A percentile compares a stretch with the other conserved stretches of the same genome.
These are phyloP conservation scores for Hirsutella minnesotensis DNA, from an alignment of 2,329 filamentous ascomycete genomes.

Conservation along the genomic window DNA sequence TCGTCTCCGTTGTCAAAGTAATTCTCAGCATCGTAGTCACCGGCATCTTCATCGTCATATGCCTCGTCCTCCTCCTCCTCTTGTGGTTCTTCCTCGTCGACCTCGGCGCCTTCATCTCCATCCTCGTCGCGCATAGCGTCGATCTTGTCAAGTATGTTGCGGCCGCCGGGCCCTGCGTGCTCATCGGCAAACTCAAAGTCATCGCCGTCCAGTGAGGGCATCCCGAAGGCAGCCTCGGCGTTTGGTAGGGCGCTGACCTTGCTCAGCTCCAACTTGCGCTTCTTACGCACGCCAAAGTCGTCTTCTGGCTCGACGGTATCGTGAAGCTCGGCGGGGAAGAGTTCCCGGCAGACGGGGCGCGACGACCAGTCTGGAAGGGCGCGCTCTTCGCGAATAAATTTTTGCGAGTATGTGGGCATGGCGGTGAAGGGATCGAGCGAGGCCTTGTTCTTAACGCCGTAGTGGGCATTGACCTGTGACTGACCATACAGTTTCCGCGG, in stretches of 20 bases:
- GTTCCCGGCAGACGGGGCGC: slow-evolving; percentile 36
- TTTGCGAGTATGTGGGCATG: slow-evolving; percentile 45
- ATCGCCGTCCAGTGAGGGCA: slow-evolving; percentile 15
- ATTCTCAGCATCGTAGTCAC: slow-evolving; percentile 48
- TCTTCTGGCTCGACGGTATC: slow-evolving; percentile 36
- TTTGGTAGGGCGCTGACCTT: slow-evolving; percentile 35
- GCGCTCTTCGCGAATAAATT: slow-evolving; percentile 38
- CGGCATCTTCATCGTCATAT: slow-evolving; percentile 46
- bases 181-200: slow-evolving; percentile 12
- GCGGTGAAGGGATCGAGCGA: slow-evolving; percentile 46
- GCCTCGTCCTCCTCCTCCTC: slow-evolving; percentile 36
- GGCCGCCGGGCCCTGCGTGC: slow-evolving; percentile 9
- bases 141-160: slow-evolving; percentile 31
- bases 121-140: slow-evolving; percentile 38
- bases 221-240: slow-evolving; percentile 38
- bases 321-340: slow-evolving; percentile 46
- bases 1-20: slow-evolving; percentile 50
- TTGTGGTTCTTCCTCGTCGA: slow-evolving; percentile 34
- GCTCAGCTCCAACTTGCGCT: slow-evolving; percentile 33
- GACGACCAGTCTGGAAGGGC: slow-evolving; percentile 41
- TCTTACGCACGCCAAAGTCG: slow-evolving; percentile 24
- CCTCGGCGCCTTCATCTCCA: slow-evolving; percentile 32
- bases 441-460: slow-evolving; percentile 41
- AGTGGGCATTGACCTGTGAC: slow-evolving; percentile 45
- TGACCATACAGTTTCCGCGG: slow-evolving; percentile 38